Conservation (phyloP, 192 early-diverging fungal genomes). For the Borealophlyctis nickersoniae region DNA sequence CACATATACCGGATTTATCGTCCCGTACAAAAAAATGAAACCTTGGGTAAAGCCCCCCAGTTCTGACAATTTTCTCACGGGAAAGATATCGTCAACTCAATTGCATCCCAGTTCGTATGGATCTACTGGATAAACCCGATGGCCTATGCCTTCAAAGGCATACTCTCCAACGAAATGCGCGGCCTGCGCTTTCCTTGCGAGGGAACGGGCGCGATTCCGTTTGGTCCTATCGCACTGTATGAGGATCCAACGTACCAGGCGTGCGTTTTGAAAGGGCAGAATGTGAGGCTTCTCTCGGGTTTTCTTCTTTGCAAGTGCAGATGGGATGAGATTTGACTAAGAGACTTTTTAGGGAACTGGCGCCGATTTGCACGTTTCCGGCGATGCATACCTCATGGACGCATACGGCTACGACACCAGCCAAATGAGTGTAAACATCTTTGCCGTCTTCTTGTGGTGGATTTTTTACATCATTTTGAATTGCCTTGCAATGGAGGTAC, state of each 20-base stretch:
- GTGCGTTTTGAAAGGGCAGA: constrained; percentile 67
- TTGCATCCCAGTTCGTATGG: too few species aligned
- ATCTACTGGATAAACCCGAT: constrained; percentile 65
- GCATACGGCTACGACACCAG: constrained; percentile 54
- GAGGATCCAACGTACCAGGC: constrained; percentile 45
- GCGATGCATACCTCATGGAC: constrained; percentile 57
- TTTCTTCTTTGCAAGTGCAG: too few species aligned
- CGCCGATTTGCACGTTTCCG: constrained; percentile 52
- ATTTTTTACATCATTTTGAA: constrained; percentile 26
- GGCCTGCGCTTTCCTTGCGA: constrained; percentile 35
- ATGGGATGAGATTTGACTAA: too few species aligned
- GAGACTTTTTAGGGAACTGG: too few species aligned
- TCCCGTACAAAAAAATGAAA: constrained; percentile 57
- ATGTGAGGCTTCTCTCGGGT: too few species aligned
- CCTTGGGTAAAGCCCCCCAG: too few species aligned
- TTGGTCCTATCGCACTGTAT: constrained; percentile 48
- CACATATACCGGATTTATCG: constrained; percentile 61
- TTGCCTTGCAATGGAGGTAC: constrained; percentile 37
- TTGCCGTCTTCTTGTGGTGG: constrained; percentile 13
- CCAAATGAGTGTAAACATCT: constrained; percentile 35
- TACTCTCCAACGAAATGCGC: constrained; percentile 59
- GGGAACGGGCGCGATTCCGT: constrained; percentile 37
- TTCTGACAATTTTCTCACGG: too few species aligned
- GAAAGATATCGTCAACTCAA: too few species aligned
- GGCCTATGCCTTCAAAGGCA: constrained; percentile 54